Percentiles rank a stretch among this genome's conserved stretches.
Evolutionary conservation across 1,284 basidiomycete species (phyloP).

Genomic region (Pseudomicrostroma phylloplanum): DNA sequence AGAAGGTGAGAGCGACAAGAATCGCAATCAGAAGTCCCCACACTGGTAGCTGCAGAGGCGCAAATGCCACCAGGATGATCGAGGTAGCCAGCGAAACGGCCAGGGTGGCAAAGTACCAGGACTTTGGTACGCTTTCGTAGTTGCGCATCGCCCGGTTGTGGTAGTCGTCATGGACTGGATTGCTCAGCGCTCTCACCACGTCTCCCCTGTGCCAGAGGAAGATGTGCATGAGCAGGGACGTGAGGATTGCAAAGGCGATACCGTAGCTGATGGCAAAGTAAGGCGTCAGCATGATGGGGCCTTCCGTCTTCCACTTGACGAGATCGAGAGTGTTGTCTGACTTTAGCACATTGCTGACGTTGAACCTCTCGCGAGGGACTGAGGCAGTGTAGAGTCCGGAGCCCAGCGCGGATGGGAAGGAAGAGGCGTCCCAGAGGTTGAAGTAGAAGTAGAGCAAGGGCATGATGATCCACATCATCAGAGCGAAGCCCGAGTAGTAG

Average conservation of each 20-base stretch:
- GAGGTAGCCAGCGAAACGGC: constrained; percentile 41
- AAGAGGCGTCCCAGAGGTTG: constrained; percentile 53
- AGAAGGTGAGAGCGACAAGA: constrained; percentile 52
- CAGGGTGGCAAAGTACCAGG: constrained; percentile 47
- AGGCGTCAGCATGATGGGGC: constrained; percentile 55
- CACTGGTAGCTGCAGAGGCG: constrained; percentile 55
- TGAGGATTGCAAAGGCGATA: constrained; percentile 54
- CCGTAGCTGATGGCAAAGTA: constrained; percentile 54
- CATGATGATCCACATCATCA: constrained; percentile 55
- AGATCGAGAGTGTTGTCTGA: constrained; percentile 53
- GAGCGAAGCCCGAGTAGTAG: constrained; percentile 44
- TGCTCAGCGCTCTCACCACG: constrained; percentile 52
- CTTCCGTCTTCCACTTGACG: constrained; percentile 49
- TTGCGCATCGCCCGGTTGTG: constrained; percentile 49
- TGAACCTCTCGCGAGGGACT: constrained; percentile 34
- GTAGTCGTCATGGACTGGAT: constrained; percentile 45
- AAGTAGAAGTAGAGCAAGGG: constrained; percentile 52
- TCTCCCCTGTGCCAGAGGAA: constrained; percentile 56
- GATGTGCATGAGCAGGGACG: constrained; percentile 55
- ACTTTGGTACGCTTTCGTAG: constrained; percentile 41
- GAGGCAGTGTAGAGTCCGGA: constrained; percentile 51
- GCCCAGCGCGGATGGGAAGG: constrained; percentile 52
- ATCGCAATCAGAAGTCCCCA: constrained; percentile 55
- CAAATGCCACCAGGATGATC: constrained; percentile 53
- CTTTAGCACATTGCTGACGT: constrained; percentile 33